These are phyloP conservation scores for Conidiobolus coronatus DNA, from an alignment of 371 early-diverging fungal genomes.

Conservation along the genomic window DNA sequence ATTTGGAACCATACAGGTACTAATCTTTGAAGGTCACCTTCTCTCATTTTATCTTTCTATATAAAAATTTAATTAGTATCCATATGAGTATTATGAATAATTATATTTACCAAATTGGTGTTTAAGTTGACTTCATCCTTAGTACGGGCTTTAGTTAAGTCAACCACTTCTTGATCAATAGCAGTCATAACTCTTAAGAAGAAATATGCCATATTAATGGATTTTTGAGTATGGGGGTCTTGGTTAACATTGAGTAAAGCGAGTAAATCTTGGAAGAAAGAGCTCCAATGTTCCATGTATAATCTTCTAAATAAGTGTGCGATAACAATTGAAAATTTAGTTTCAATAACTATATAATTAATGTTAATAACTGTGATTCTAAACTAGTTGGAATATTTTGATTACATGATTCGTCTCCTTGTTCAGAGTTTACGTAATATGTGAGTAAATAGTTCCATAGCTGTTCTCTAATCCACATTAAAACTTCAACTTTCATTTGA, in stretches of 20 bases:
- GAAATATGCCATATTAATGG: constrained; percentile 43
- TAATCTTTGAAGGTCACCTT: constrained; percentile 48
- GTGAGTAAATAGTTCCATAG: no score
- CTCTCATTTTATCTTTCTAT: constrained; percentile 76
- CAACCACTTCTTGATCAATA: constrained; percentile 82
- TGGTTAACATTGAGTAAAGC: constrained; percentile 18
- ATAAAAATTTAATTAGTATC: not conserved
- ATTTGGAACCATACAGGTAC: constrained; percentile 58
- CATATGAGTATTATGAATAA: no score
- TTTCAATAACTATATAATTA: constrained; percentile 34
- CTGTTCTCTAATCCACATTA: no score
- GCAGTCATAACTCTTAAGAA: constrained; percentile 54
- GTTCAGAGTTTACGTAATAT: not conserved
- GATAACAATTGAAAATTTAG: constrained; percentile 70
- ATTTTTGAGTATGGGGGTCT: constrained; percentile 10
- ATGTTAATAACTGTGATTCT: not conserved
- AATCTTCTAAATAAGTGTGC: constrained; percentile 56
- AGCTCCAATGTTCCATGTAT: constrained; percentile 68
- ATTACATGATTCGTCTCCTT: not conserved
- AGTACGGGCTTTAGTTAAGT: constrained; percentile 39
- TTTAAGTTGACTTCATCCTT: constrained; percentile 51
- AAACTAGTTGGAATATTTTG: no score
- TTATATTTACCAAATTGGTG: constrained; percentile 23
- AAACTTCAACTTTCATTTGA: no score
- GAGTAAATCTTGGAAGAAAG: constrained; percentile 70